Base-by-base conservation (phyloP, 1,139 yeast species). In the Entelexis paramagnoliae region DNA sequence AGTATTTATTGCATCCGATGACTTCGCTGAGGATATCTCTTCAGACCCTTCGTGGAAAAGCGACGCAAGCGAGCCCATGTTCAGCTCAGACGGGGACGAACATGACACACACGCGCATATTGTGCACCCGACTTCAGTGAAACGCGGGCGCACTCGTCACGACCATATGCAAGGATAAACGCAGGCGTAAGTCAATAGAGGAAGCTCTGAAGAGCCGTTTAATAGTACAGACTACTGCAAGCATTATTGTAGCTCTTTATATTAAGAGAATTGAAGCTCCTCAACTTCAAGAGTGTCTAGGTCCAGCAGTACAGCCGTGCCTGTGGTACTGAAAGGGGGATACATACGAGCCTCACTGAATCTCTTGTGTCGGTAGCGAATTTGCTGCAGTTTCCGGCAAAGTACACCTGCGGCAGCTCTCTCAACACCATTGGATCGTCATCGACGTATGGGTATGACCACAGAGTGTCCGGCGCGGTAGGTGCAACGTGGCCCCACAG, bases 401-500 rank as follows among this genome's bases (percentile, higher is more conserved):
- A 79, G 63, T 84, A 87, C 2, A 89, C 80, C 63, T 87, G 91
- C 0, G 98, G 98, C 20, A 85, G 77, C 61, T 83, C 84, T 6
- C 70, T 70, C 33, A 91, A 64, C 3, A 86, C 75, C 66, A 91
- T 88, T 2, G 97, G 97, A 66, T 93, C 98, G 5, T 64, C 62
- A 42, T 81, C 78, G n/a, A 77, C 75, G 62, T 75, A 89, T 0
- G 99, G 97, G 61, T 87, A 88, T 58, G 95, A 59, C 62, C 71
- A 84, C 43, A 91, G 69, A 0, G 99, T 93, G 63, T 91, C 98
- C 0, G 99, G 99, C 0, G 96, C 95, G 0, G 97, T 88, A 2
- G 98, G 98, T 0, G 87, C 82, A 36, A 86, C 72, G 61, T 86
- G 86, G 60, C 87, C 91, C 95, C 96, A 91, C 50, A 72, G 69